Evolutionary conservation across 129 eudicot genomes (phyloP).

Genomic region (Glebionis coronaria): DNA sequence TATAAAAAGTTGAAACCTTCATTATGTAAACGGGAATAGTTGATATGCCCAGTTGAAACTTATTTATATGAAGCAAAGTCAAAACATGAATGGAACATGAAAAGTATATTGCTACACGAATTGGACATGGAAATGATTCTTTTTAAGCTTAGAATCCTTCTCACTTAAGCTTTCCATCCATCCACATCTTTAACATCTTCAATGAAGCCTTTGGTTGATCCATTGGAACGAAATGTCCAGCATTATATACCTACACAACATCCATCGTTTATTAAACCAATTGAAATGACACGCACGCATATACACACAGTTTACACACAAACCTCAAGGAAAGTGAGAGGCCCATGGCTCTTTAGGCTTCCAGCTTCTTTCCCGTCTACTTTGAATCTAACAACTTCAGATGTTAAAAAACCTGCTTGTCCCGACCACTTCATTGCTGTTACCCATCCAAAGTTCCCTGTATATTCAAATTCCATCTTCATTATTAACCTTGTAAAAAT

Average conservation of each 20-base stretch:
- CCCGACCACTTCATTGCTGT: constrained; percentile 74
- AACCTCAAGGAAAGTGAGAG: constrained; percentile 69
- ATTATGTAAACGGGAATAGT: no score
- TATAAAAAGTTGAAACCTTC: no score
- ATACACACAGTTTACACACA: background rate
- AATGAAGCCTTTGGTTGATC: constrained; percentile 81
- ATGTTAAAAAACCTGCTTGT: constrained; percentile 38
- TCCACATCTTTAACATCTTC: constrained; percentile 75
- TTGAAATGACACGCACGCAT: background rate
- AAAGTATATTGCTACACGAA: no score
- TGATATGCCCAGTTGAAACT: no score
- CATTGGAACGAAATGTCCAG: constrained; percentile 83
- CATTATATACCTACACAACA: constrained; percentile 45
- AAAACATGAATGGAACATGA: no score
- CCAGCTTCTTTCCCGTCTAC: constrained; percentile 56
- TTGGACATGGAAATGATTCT: no score
- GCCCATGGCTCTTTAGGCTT: constrained; percentile 40
- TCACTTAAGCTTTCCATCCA: constrained; percentile 41
- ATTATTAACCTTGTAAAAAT: no score
- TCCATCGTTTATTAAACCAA: background rate
- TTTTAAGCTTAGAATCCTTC: no score
- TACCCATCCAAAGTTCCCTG: constrained; percentile 45
- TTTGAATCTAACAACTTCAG: constrained; percentile 33
- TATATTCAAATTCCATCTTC: no score
- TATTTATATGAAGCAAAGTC: no score